Percentiles rank a stretch among this genome's conserved stretches.
phyloP scores from a whole-genome alignment of 2,329 filamentous ascomycete species.

The Colletotrichum theobromicola region DNA sequence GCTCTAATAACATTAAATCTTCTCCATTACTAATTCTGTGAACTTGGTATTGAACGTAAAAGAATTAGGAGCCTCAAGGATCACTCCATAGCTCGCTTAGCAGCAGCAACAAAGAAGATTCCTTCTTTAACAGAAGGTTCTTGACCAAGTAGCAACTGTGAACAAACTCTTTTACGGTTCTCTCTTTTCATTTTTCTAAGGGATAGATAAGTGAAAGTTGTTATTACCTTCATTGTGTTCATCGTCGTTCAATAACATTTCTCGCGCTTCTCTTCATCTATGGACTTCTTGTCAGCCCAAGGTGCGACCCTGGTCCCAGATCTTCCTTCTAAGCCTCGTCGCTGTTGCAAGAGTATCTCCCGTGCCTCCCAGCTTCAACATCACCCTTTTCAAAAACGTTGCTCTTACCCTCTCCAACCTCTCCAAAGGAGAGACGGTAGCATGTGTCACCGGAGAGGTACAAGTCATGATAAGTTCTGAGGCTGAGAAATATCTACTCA shows the following conservation, averaged over 20 bases:
- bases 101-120: fast-evolving
- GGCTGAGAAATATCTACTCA: neutral
- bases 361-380: neutral
- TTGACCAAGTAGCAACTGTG: neutral
- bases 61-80: neutral
- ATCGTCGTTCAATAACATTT: neutral
- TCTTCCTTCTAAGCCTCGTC: neutral
- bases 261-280: fast-evolving
- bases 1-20: neutral
- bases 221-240: neutral
- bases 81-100: fast-evolving
- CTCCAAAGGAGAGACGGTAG: neutral
- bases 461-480: neutral
- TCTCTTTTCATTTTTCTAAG: neutral
- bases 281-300: neutral
- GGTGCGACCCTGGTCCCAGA: neutral
- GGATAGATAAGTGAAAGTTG: fast-evolving
- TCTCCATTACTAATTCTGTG: neutral
- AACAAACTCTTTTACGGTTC: neutral
- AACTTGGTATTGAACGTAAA: neutral
- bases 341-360: neutral
- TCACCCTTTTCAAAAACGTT: neutral
- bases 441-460: neutral
- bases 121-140: fast-evolving
- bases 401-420: neutral